phyloP scores from a whole-genome alignment of 768 basidiomycete genomes.

The Agrocybe praecox region DNA sequence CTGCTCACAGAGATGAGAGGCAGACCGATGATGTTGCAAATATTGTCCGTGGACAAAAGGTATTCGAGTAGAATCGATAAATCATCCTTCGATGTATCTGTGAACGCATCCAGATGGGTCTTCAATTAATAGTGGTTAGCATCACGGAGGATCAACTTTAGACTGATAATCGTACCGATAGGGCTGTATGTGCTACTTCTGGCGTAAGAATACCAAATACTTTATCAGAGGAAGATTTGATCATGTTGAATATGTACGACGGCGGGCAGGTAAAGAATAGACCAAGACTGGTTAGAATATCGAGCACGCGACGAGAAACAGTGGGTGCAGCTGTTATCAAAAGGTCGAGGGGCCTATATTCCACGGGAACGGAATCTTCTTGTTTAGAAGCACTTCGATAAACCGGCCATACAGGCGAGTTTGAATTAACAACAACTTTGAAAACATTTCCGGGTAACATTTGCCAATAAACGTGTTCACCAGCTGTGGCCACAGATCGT shows the following conservation, averaged over 20 bases:
- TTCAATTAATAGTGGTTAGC: constrained; percentile 8
- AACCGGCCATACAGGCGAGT: constrained; percentile 38
- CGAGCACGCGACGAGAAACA: constrained; percentile 21
- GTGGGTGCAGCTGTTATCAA: constrained; percentile 27
- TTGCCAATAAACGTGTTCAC: constrained; percentile 43
- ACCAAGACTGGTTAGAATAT: constrained; percentile 32
- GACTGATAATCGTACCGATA: constrained; percentile 28
- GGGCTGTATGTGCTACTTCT: constrained; percentile 23
- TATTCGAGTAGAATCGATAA: constrained; percentile 27
- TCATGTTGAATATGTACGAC: constrained; percentile 29
- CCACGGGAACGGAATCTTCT: background rate
- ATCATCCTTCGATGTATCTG: constrained; percentile 3
- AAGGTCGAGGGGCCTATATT: constrained; percentile 16
- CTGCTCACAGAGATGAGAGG: constrained; percentile 35
- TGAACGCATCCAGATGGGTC: constrained; percentile 14
- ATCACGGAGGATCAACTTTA: background rate
- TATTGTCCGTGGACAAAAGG: constrained; percentile 32
- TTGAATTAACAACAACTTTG: constrained; percentile 21
- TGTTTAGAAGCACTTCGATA: constrained; percentile 8
- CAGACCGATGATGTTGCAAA: constrained; percentile 35
- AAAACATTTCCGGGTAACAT: constrained; percentile 32
- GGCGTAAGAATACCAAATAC: constrained; percentile 27
- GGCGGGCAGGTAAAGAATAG: constrained; percentile 39
- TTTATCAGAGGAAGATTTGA: constrained; percentile 14
- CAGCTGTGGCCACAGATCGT: constrained; percentile 25